phyloP scores from a whole-genome alignment of 2,329 filamentous ascomycete genomes.

The Alternaria sp. region DNA sequence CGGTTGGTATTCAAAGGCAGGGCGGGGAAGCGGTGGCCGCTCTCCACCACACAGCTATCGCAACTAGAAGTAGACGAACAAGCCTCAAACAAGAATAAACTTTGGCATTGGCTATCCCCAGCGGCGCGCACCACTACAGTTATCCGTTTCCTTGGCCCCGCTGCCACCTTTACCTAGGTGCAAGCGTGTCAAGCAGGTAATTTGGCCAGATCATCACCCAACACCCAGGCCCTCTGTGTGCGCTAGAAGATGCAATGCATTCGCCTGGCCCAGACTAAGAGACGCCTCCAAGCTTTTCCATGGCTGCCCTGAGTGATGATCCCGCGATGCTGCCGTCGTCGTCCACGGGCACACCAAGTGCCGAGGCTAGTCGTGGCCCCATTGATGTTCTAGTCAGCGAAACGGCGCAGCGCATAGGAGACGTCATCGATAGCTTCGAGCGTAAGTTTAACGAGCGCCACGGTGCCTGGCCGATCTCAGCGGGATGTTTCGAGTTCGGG shows the following conservation, averaged over 20 bases:
- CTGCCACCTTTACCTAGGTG: background rate
- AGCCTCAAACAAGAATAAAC: conserved; percentile 6
- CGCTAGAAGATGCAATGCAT: conserved; percentile 19
- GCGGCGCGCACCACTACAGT: conserved; percentile 1
- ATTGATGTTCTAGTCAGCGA: conserved; percentile 29
- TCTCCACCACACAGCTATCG: conserved; percentile 11
- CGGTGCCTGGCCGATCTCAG: conserved; percentile 20
- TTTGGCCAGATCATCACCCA: background rate
- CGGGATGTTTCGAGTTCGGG: conserved; percentile 22
- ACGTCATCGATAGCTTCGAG: conserved; percentile 40
- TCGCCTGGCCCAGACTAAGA: conserved; percentile 20
- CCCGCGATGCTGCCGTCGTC: conserved; percentile 7
- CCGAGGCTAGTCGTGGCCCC: conserved; percentile 12
- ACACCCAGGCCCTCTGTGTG: background rate
- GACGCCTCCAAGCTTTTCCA: conserved; percentile 7
- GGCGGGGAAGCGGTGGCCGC: conserved; percentile 26
- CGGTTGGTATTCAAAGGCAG: conserved; percentile 23
- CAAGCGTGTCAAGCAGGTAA: conserved; percentile 1
- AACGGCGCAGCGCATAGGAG: conserved; percentile 28
- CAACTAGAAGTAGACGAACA: conserved; percentile 6
- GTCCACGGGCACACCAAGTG: background rate
- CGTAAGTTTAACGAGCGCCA: conserved; percentile 31
- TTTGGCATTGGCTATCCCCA: background rate
- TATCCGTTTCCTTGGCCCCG: background rate
- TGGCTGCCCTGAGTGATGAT: conserved; percentile 9